Base-by-base conservation (phyloP, 345 rosid species). In the Linum tenue region DNA sequence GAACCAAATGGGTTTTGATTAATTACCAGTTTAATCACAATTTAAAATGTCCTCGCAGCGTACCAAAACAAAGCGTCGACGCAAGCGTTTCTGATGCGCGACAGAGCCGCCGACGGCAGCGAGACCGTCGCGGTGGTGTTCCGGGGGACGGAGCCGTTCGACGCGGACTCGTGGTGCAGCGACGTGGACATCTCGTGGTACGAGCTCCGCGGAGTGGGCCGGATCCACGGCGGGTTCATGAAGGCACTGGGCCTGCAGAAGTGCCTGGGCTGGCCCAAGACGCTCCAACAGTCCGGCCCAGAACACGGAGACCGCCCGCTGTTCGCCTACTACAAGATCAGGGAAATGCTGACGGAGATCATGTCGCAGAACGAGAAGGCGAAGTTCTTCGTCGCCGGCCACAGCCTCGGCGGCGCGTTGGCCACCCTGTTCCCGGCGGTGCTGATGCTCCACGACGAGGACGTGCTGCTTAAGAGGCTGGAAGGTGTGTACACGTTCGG, bases 161-260 rank as follows among this genome's bases (percentile, higher is more conserved):
- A 85, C 36, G 74, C 95, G 0, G 84, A 87, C 55, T 86, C 78
- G 2, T 87, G 91, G 90, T 75, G 90, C 73, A 77, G 91, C 0
- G 88, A 90, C 76, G 73, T 85, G 10, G 95, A 90, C 57, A 55
- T 87, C 42, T 85, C 95, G 0, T 87, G 97, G 95, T 87, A 84
- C 55, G 88, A 84, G 56, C 74, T 90, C 39, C 62, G 75, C 9
- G 77, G 74, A 36, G 56, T 85, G 56, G 97, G 97, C 31, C 87
- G 64, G 59, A 81, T 87, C 67, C 95, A 87, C 55, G 84, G 86
- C 5, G 95, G 97, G 11, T 87, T 85, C 61, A 78, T 89, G 91
- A 86, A 89, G 72, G 89, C 89, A 40, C 44, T 89, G n/a, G 96
- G 96, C 14, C 73, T 89, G 9, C 96, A 85, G 39, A 80, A 77